Evolutionary conservation across 441 rosid genomes (phyloP).

Genomic region (Euphorbia schlechtendalii): DNA sequence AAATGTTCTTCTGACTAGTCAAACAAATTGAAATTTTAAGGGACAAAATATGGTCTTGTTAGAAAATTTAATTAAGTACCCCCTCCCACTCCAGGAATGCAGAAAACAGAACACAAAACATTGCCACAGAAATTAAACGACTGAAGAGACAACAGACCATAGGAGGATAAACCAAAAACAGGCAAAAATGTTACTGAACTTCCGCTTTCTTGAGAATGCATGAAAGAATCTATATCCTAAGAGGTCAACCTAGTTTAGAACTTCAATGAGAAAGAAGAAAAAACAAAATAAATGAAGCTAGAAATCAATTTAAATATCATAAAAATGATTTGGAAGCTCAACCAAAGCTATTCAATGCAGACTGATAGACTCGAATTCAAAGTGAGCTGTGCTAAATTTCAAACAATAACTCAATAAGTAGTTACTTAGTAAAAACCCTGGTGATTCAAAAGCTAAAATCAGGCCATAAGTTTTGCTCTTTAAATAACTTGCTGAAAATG

Average conservation of each 20-base stretch:
- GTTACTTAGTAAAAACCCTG: neutral
- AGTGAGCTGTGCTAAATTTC: neutral
- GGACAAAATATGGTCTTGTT: neutral
- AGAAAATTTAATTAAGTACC: neutral
- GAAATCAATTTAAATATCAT: neutral
- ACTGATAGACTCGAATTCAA: slow-evolving; percentile 1
- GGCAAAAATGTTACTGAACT: neutral
- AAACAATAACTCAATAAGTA: neutral
- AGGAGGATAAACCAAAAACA: no score
- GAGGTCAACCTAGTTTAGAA: neutral
- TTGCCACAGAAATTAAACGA: no score
- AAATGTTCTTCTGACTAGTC: no score
- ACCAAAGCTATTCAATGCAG: neutral
- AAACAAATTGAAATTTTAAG: no score
- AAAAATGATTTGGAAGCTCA: neutral
- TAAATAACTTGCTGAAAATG: neutral
- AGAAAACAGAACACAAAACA: no score
- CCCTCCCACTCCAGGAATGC: no score
- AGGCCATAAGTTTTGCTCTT: neutral
- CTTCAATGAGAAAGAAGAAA: neutral
- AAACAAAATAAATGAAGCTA: neutral
- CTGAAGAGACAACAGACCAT: no score
- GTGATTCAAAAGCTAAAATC: neutral
- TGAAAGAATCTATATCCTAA: neutral
- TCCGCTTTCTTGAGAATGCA: slow-evolving; percentile 5